A percentile compares a stretch with the other conserved stretches of the same genome.
Conservation (phyloP, 1,284 basidiomycete species). For the Trametes pubescens region DNA sequence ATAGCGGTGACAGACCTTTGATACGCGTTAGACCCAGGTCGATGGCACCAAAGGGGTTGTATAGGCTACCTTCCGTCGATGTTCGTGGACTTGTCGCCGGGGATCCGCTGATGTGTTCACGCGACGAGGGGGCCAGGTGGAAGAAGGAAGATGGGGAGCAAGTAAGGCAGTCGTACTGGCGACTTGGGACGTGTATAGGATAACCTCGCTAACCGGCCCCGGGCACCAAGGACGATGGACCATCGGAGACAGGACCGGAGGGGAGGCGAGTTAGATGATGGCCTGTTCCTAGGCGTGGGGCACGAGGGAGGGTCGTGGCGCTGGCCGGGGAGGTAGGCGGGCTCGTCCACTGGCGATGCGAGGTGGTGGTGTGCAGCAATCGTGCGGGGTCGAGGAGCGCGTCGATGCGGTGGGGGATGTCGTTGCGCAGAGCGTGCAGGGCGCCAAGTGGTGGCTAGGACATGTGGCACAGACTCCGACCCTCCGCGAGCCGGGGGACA, state of each 20-base stretch:
- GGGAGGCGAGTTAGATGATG: not conserved
- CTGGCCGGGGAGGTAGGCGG: not conserved
- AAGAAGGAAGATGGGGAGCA: not conserved
- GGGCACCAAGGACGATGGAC: not conserved
- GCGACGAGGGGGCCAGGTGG: not conserved
- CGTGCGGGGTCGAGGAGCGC: not conserved
- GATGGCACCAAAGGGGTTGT: not conserved
- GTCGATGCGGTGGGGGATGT: not conserved
- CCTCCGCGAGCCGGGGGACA: not conserved
- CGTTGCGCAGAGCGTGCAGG: not conserved
- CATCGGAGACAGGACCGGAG: constrained; percentile 3
- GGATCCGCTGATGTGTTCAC: not conserved
- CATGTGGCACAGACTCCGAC: constrained; percentile 3
- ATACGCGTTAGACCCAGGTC: not conserved
- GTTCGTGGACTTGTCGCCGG: not conserved
- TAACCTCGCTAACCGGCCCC: not conserved
- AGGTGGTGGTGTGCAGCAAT: not conserved
- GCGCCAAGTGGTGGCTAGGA: constrained; percentile 1
- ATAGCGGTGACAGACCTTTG: not conserved
- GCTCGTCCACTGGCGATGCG: not conserved
- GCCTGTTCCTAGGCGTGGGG: not conserved
- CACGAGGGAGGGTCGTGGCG: not conserved
- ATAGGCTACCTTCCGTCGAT: not conserved
- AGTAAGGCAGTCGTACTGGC: not conserved
- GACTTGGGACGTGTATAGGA: not conserved